These are phyloP conservation scores for Vaccinium darrowii DNA, from an alignment of 148 eudicot genomes.

Conservation along the genomic window DNA sequence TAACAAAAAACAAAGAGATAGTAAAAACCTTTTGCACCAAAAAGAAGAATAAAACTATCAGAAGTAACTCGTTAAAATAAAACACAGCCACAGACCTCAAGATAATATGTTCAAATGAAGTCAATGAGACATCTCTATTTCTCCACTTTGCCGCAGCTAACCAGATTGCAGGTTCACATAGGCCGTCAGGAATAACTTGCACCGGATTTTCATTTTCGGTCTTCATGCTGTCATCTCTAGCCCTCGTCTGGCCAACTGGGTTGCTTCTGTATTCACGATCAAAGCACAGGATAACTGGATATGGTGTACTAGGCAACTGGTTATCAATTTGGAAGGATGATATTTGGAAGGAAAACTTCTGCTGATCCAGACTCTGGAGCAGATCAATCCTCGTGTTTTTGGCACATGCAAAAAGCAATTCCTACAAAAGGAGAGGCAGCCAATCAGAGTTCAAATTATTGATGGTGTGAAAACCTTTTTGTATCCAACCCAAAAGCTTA, in stretches of 20 bases:
- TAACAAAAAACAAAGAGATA: not conserved
- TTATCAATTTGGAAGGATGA: slow-evolving; percentile 85
- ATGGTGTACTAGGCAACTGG: slow-evolving; percentile 72
- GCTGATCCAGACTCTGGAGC: slow-evolving; percentile 70
- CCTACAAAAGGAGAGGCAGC: slow-evolving; percentile 44
- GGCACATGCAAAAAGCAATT: slow-evolving; percentile 80
- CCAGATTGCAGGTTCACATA: slow-evolving; percentile 57
- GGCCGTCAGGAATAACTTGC: slow-evolving; percentile 42
- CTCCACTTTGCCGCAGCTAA: slow-evolving; percentile 85
- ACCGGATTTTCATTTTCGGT: slow-evolving; percentile 37
- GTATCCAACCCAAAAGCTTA: not conserved
- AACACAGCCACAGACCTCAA: slow-evolving; percentile 46
- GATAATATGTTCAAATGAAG: slow-evolving; percentile 72
- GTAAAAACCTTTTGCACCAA: not conserved
- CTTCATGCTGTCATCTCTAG: slow-evolving; percentile 45
- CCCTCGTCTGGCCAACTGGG: slow-evolving; percentile 38
- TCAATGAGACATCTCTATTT: slow-evolving; percentile 56
- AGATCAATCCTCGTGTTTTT: slow-evolving; percentile 57
- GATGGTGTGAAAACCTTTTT: not conserved
- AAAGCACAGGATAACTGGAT: slow-evolving; percentile 83
- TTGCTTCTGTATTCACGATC: slow-evolving; percentile 52
- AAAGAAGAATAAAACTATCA: not conserved
- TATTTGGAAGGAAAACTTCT: slow-evolving; percentile 63
- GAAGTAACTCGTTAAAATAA: not conserved
- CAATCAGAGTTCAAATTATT: not conserved